Base-by-base conservation (phyloP, 805 yeast species). In the Metschnikowia gruessii region DNA sequence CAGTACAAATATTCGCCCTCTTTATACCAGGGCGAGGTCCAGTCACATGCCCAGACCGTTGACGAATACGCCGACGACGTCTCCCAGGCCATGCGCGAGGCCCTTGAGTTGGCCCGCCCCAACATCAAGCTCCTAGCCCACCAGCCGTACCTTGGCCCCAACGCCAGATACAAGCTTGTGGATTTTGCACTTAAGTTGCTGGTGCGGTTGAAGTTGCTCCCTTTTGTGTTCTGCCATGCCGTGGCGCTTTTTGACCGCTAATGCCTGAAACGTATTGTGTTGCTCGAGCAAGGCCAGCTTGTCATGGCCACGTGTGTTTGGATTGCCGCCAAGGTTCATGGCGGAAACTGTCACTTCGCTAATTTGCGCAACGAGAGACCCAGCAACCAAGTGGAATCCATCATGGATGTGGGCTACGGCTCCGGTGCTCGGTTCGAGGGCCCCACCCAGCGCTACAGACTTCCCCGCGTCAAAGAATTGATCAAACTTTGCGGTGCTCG, bases 251-350 rank as follows among this genome's bases (percentile, higher is more conserved):
- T 92, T 51, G 99, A 92, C 64, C 79, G 97, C 51, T 92, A 92
- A 69, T 87, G 96, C 62, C 85, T 96, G 43, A 85, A 83, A 57
- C 76, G 98, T 56, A 81, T 90, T 7, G 94, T 91, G 0, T 76
- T 86, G 52, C 80, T 83, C 54, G 91, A 87, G 48, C 98, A 91
- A 66, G 83, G 88, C 51, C 97, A 91, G 65, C 75, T 92, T 44
- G 92, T 92, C 10, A 89, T 95, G 28, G 86, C 95, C 50, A 88
- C 96, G 4, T 88, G 96, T 50, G 70, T 92, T 30, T 92, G 98
- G 97, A 77, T 92, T 28, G 88, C 96, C 2, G 83, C 96, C 21
- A 92, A 92, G 64, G 75, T 83, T n/a, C 79, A 79, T 58, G 88
- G 88, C 40, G 88, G 88, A 32, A 82, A 84, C 63, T 81, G 80